Evolutionary conservation across 768 basidiomycete species (phyloP), one percentile per base, ranked within the genome.

Genomic region (Boletus sp.): DNA sequence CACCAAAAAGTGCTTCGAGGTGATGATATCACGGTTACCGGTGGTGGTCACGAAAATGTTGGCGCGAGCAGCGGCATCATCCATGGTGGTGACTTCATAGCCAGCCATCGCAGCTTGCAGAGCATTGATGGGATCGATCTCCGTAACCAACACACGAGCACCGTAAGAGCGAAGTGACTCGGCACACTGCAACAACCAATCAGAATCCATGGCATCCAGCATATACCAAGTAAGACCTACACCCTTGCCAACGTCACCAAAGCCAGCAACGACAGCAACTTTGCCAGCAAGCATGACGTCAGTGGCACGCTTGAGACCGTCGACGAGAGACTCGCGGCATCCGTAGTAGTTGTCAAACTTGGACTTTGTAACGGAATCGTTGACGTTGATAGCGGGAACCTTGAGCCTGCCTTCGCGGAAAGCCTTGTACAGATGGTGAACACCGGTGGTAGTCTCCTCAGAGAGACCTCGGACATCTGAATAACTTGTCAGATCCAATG

Each of bases 281-380:
- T 99, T 99, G 52, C 96, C 97, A 64, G 97, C 97, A 73, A 99
- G 87, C 97, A 99, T 99, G 74, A 99, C 93, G 74, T 99, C 97
- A 62, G 97, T 99, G 57, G 97, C 97, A 70, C 97, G 94, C 85
- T 99, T 99, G 80, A 99, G 98, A 67, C 97, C 97, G 73, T 99
- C 97, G 59, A 99, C 97, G 61, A 99, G 91, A 33, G 97, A 99
- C 77, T 99, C 97, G 71, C 97, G 93, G 80, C 97, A 99, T 60
- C 97, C 97, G 73, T 99, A 99, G 78, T 93, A 90, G 80, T 94
- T 93, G 78, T 95, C 90, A 73, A 99, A 99, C 82, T 99, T 99
- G 72, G 94, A 97, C 78, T 99, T 99, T 64, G 97, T 99, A 70
- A 99, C 97, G 6, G 96, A 97, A 79, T 97, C 95, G 76, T 98